Percentiles rank a stretch among this genome's conserved stretches.
phyloP scores from a whole-genome alignment of 208 protist species.

The Herpetomonas muscarum region DNA sequence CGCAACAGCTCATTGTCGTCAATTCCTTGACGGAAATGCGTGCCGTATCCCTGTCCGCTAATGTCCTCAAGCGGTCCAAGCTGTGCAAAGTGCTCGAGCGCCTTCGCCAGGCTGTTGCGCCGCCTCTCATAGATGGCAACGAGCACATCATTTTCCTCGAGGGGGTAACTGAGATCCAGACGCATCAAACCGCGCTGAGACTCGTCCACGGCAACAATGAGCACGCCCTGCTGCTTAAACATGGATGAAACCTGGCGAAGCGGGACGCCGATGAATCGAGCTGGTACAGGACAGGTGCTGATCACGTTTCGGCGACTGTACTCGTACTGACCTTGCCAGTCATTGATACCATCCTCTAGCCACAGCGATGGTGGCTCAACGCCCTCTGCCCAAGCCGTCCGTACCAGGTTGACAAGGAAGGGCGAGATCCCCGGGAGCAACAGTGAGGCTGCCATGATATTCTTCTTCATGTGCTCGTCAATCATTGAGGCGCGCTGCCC shows the following conservation, averaged over 20 bases:
- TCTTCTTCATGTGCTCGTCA: constrained; percentile 82
- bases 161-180: constrained; percentile 55
- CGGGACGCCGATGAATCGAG: constrained; percentile 39
- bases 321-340: constrained; percentile 81
- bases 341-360: constrained; percentile 41
- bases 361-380: constrained; percentile 47
- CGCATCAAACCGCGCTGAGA: constrained; percentile 39
- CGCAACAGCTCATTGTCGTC: constrained; percentile 25
- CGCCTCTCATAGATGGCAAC: constrained; percentile 62
- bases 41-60: constrained; percentile 22
- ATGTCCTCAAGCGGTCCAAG: constrained; percentile 22
- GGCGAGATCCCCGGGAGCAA: constrained; percentile 78
- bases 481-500: constrained; percentile 54
- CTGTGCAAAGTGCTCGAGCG: constrained; percentile 43
- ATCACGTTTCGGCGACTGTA: constrained; percentile 76
- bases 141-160: constrained; percentile 54
- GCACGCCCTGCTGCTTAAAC: constrained; percentile 64
- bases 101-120: constrained; percentile 39
- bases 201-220: constrained; percentile 76
- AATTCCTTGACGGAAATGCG: constrained; percentile 28
- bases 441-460: constrained; percentile 74
- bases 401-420: constrained; percentile 84
- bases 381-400: constrained; percentile 54
- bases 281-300: constrained; percentile 54
- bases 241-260: constrained; percentile 35